Base-by-base conservation (phyloP, 2,329 filamentous ascomycete genomes). In the Botrytis elliptica region DNA sequence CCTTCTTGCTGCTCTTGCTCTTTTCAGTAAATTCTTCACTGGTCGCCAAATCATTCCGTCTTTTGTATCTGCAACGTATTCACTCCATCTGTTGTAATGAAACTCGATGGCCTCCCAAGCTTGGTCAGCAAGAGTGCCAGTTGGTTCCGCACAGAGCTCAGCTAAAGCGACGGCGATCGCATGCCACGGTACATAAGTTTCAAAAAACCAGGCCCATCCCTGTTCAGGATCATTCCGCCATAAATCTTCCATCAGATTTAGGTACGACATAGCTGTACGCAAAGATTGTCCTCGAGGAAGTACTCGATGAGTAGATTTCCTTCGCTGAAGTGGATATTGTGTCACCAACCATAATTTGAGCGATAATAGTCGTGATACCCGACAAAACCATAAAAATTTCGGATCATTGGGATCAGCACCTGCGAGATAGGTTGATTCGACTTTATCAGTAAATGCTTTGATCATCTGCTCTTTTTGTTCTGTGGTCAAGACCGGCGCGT, bases 151-250 rank as follows among this genome's bases (percentile, higher is more conserved):
- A 77, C 86, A 88, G 36, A 88, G 82, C 75, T 88, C 86, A 1
- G 86, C 86, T 22, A 88, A 79, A 1, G 85, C 84, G 10, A 88
- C 86, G 1, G 87, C 86, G 0, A 88, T 80, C 12, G 86, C 84
- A 75, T 88, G 87, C 87, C 87, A 88, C 74, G 87, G 86, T 22
- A 87, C 84, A 79, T 86, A 88, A 1, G 82, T 84, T 22, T 83
- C 79, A n/a, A 83, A 82, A 83, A 86, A 86, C 85, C 86, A 88
- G 33, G 79, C 78, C 79, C 84, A 87, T 4, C 83, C 80, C 75
- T 62, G 76, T 74, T 33, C 82, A 81, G 59, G 80, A 80, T 59
- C 42, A 57, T 74, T 29, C 6, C 40, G 25, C 62, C 52, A 55
- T 8, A 74, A 22, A 29, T 57, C 38, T 22, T 76, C 67, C 18